Evolutionary conservation across 164 flowering plant genomes (phyloP), one percentile per base, ranked within the genome.

Genomic region (Cinnamomum chago): DNA sequence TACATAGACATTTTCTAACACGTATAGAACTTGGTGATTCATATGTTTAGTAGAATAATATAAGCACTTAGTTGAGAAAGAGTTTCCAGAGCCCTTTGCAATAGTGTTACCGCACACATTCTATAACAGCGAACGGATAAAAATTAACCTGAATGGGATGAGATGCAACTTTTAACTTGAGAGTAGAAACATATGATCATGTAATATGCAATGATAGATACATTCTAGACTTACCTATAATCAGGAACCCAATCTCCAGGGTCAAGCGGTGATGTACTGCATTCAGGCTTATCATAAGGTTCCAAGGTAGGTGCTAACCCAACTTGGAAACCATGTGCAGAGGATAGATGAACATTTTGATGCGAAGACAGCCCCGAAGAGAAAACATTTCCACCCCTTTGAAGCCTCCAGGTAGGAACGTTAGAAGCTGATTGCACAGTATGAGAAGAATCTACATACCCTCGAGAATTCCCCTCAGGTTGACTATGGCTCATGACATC

Each of bases 211-310:
- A 22, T 10, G 33, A 40, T 67, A 58, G 52, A 35, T 18, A 30
- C 50, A 20, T 35, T 35, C 1, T 13, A 20, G 65, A 55, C 75
- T 74, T 82, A 89, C 99, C 98, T 94, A 68, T 96, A 96, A 76
- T 94, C 90, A 68, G 99, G 98, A 85, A 92, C 98, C 99, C 99
- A 96, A 79, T 96, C 96, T 72, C 91, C 94, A 25, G 99, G 99
- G 86, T 91, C 91, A 76, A 97, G 98, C 73, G 88, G 51, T 68
- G 89, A 84, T 35, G 78, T 73, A 81, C 82, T 79, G 72, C 79
- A 76, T 60, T 89, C 99, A 40, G 79, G 78, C 73, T 85, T 88
- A 24, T 92, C 96, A 79, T 76, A 77, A 73, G 79, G 76, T 18
- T 82, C 92, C n/a, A 76, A 27, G 25, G 77, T 50, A 72, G 80